A percentile compares a stretch with the other conserved stretches of the same genome.
phyloP scores from a whole-genome alignment of 768 basidiomycete species.

The Trametes elegans region DNA sequence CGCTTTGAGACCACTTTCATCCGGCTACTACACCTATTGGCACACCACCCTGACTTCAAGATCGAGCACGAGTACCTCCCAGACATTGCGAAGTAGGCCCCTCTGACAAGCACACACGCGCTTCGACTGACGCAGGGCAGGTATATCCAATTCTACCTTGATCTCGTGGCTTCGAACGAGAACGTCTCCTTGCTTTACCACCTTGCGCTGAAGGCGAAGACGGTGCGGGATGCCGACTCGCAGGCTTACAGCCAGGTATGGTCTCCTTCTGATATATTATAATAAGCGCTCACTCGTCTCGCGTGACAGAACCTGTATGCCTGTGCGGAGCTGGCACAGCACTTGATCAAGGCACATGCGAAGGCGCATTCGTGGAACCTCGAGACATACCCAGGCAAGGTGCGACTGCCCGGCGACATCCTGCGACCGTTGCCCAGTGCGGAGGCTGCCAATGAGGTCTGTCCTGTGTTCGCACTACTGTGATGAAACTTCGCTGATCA shows the following conservation, averaged over 20 bases:
- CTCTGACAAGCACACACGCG: neutral
- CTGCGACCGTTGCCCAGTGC: conserved; percentile 65
- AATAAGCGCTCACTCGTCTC: neutral
- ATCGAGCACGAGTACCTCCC: conserved; percentile 63
- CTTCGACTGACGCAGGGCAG: conserved; percentile 37
- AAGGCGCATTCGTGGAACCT: conserved; percentile 70
- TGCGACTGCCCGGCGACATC: conserved; percentile 80
- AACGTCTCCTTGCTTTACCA: conserved; percentile 84
- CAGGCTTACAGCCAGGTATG: conserved; percentile 67
- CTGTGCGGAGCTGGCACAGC: conserved; percentile 85
- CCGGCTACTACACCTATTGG: conserved; percentile 81
- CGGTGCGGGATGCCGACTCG: conserved; percentile 76
- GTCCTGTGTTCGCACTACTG: neutral
- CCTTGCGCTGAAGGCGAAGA: conserved; percentile 80
- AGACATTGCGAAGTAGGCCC: conserved; percentile 76
- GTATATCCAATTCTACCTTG: conserved; percentile 87
- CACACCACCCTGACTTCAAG: conserved; percentile 93
- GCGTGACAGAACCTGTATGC: conserved; percentile 75
- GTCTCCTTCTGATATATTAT: neutral
- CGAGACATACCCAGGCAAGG: conserved; percentile 74
- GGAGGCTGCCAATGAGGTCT: conserved; percentile 65
- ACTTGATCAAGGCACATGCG: conserved; percentile 72
- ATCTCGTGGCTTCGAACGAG: conserved; percentile 71
- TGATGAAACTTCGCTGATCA: too few species aligned
- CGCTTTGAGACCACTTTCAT: conserved; percentile 81